These are phyloP conservation scores for Pholiota microspora DNA, from an alignment of 768 basidiomycete genomes.

Conservation along the genomic window DNA sequence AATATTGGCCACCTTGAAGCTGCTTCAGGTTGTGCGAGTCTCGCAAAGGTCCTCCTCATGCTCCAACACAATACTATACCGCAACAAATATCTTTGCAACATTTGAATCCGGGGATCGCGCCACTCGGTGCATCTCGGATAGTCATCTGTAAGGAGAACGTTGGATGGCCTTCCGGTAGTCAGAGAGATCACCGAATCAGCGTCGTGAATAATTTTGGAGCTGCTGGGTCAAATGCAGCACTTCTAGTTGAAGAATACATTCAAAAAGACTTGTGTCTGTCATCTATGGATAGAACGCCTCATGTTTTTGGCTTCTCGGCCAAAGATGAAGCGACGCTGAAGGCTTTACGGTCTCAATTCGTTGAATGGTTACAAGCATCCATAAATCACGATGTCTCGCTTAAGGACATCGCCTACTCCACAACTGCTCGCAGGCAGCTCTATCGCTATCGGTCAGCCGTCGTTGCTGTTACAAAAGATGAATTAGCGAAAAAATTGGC, in stretches of 20 bases:
- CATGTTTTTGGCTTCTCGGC: constrained; percentile 64
- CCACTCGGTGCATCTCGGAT: constrained; percentile 46
- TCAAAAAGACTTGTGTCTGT: constrained; percentile 4
- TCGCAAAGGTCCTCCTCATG: constrained; percentile 75
- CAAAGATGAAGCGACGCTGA: constrained; percentile 46
- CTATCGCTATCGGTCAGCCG: constrained; percentile 50
- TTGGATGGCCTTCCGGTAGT: constrained; percentile 40
- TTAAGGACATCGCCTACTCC: constrained; percentile 64
- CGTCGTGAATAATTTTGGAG: constrained; percentile 74
- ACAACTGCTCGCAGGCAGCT: constrained; percentile 63
- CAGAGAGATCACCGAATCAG: constrained; percentile 43
- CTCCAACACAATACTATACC: constrained; percentile 55
- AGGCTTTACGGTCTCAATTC: constrained; percentile 44
- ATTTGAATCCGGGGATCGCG: constrained; percentile 55
- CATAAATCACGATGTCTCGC: constrained; percentile 18
- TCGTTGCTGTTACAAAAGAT: constrained; percentile 38
- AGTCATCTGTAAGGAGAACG: constrained; percentile 39
- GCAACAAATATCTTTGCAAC: constrained; percentile 53
- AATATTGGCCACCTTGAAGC: constrained; percentile 78
- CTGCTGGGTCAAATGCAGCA: constrained; percentile 67
- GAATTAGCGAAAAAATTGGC: constrained; percentile 48
- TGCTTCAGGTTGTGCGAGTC: constrained; percentile 69
- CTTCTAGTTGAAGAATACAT: constrained; percentile 57
- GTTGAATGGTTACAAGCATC: constrained; percentile 43
- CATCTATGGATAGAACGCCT: constrained; percentile 13